phyloP scores from a whole-genome alignment of 805 yeast species.

The Tetrapisispora iriomotensis region DNA sequence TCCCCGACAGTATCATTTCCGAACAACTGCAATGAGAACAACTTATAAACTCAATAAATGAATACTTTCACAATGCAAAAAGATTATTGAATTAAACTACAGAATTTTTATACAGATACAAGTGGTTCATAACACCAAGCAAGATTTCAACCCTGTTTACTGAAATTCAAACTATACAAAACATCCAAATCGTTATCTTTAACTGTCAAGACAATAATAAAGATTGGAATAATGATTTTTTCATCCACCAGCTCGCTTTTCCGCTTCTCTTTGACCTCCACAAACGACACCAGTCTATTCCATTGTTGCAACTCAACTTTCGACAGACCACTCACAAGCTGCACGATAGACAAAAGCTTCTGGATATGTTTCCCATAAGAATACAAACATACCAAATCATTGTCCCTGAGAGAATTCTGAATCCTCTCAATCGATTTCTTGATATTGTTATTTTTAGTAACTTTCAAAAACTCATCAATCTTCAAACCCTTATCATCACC shows the following conservation, averaged over 20 bases:
- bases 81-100: too few species aligned
- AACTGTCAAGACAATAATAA: background rate
- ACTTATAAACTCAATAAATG: too few species aligned
- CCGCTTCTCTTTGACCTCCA: background rate
- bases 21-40: too few species aligned
- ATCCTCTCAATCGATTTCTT: conserved; percentile 12
- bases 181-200: background rate
- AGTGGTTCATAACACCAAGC: too few species aligned
- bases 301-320: conserved; percentile 7
- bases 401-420: background rate
- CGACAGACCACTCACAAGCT: conserved; percentile 9
- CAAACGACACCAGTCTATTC: conserved; percentile 9
- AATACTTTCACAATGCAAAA: too few species aligned
- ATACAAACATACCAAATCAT: conserved; percentile 6
- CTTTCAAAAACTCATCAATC: background rate
- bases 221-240: background rate
- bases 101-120: too few species aligned
- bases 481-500: background rate
- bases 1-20: too few species aligned
- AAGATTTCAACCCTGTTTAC: background rate
- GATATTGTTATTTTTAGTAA: conserved; percentile 16
- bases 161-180: background rate
- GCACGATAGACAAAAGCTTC: conserved; percentile 15
- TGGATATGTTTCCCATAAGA: conserved; percentile 22
- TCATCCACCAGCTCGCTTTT: background rate